Evolutionary conservation across 306 rosid genomes (phyloP).

Genomic region (Medicago ruthenica): DNA sequence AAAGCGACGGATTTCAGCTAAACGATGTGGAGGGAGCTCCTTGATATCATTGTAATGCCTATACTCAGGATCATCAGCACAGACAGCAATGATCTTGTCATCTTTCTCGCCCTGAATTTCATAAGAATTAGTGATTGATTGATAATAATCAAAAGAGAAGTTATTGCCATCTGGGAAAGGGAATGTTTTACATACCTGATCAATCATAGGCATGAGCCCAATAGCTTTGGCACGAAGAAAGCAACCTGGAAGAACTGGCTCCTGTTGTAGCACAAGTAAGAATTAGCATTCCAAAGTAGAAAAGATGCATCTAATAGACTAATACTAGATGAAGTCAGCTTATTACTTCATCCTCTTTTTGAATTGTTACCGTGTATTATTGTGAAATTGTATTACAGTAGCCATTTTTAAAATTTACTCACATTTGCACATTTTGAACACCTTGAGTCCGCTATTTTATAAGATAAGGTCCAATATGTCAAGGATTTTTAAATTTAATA

Average conservation of each 20-base stretch:
- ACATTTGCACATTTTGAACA: background rate
- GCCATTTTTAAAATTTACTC: background rate
- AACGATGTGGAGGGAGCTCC: slow-evolving; percentile 96
- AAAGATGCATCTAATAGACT: slow-evolving; percentile 9
- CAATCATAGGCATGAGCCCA: slow-evolving; percentile 98
- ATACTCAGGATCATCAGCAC: slow-evolving; percentile 98
- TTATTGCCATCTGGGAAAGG: slow-evolving; percentile 1
- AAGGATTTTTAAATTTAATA: background rate
- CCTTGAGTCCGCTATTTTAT: background rate
- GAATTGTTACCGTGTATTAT: background rate
- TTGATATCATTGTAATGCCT: slow-evolving; percentile 88
- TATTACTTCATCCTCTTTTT: background rate
- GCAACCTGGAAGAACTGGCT: slow-evolving; percentile 96
- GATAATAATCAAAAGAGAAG: slow-evolving; percentile 16
- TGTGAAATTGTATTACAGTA: background rate
- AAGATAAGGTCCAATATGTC: background rate
- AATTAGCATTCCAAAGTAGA: slow-evolving; percentile 27
- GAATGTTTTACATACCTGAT: slow-evolving; percentile 62
- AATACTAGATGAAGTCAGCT: background rate
- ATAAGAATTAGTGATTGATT: slow-evolving; percentile 20
- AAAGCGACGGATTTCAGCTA: slow-evolving; percentile 94
- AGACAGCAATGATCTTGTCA: slow-evolving; percentile 95
- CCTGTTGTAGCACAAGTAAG: slow-evolving; percentile 52
- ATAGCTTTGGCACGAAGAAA: slow-evolving; percentile 97
- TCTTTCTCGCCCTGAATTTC: slow-evolving; percentile 88